Conservation (phyloP, 1,284 basidiomycete species). For the Austroboletus rostrupii region DNA sequence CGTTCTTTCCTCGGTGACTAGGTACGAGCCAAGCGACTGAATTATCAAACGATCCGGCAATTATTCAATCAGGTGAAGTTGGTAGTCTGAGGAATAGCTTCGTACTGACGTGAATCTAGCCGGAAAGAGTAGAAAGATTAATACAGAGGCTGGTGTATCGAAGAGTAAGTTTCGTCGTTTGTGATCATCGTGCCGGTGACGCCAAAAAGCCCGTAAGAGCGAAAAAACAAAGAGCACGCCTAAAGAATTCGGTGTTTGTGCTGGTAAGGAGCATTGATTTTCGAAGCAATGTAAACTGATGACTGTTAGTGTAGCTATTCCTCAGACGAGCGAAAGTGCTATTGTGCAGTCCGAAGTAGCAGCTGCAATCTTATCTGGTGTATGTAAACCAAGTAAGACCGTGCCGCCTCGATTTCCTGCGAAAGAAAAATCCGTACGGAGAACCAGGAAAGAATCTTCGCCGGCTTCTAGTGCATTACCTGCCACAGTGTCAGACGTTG, state of each 20-base stretch:
- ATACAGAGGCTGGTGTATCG: not conserved
- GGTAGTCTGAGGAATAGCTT: not conserved
- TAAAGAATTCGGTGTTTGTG: slow-evolving; percentile 12
- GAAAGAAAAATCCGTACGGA: slow-evolving; percentile 13
- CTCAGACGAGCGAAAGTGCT: slow-evolving; percentile 21
- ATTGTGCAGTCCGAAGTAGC: slow-evolving; percentile 17
- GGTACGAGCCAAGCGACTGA: not conserved
- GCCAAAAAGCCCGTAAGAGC: slow-evolving; percentile 7
- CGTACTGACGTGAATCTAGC: slow-evolving; percentile 5
- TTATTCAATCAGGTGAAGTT: slow-evolving; percentile 13
- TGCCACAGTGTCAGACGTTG: not conserved
- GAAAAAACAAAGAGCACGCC: not conserved
- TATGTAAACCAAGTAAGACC: not conserved
- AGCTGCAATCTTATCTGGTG: slow-evolving; percentile 18
- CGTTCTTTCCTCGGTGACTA: slow-evolving; percentile 3
- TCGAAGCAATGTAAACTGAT: slow-evolving; percentile 15
- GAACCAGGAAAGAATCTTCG: slow-evolving; percentile 3
- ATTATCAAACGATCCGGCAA: not conserved
- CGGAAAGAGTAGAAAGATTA: not conserved
- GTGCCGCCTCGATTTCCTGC: slow-evolving; percentile 5
- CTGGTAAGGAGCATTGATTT: slow-evolving; percentile 17
- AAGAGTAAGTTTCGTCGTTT: slow-evolving; percentile 12
- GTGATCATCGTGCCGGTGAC: slow-evolving; percentile 10
- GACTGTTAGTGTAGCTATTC: slow-evolving; percentile 24
- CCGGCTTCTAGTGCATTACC: not conserved